Base-by-base conservation (phyloP, 441 rosid species). In the Lepidium campestre region DNA sequence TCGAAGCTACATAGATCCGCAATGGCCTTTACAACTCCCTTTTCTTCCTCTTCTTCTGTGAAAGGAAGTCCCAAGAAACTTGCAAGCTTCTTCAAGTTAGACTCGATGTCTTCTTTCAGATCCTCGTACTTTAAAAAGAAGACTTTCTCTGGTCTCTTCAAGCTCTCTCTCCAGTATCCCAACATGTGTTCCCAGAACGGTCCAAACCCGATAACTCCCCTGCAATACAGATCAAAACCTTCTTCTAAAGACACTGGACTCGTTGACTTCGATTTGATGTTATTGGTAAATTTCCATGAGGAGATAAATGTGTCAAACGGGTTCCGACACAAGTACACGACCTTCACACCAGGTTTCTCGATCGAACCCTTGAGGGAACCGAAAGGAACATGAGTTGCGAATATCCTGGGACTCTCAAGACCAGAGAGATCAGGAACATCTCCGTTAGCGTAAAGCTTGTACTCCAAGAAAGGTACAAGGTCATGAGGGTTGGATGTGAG, bases 131-230 rank as follows among this genome's bases (percentile, higher is more conserved):
- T 71, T 49, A 91, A 31, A 78, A 87, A 85, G 62, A 89, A 17
- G 27, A 87, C 84, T 57, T 76, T 82, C 9, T 85, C 74, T 13
- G 88, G 91, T 11, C 62, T 76, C 69, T 71, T 77, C 72, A 59
- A 14, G 75, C 98, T 91, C 48, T 76, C 88, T 4, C 68, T 80
- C 89, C 89, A 89, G 57, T 85, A 91, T 59, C 91, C 95, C 73
- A 91, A 55, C 87, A 91, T 73, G 52, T 89, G 93, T 6, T 83
- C 82, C 95, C 91, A 88, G 60, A 85, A 89, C 0, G 93, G 96
- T 0, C 96, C 98, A 22, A 58, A 86, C 40, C 85, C 87, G 29
- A 81, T 22, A 39, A 74, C 64, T 11, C 98, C 96, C 0, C 70
- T 57, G 58, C 88, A 88, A 40, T 66, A 89, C 76, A 74, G 60